Base-by-base conservation (phyloP, 345 rosid genomes). In the Triadica sebifera region DNA sequence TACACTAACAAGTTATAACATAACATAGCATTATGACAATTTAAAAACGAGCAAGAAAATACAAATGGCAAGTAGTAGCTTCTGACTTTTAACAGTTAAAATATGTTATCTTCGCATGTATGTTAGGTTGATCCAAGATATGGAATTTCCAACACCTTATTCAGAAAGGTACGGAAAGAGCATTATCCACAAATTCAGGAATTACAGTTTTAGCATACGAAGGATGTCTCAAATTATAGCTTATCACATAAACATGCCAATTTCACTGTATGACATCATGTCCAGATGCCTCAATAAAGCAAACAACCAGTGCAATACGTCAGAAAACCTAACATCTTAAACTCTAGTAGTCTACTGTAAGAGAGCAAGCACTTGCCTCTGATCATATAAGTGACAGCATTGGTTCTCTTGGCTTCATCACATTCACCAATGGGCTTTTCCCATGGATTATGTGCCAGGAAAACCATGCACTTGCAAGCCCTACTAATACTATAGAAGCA, bases 241-340 rank as follows among this genome's bases (percentile, higher is more conserved):
- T 39, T 12, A 19, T 39, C 52, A 43, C 6, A 43, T 11, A 38
- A 38, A 20, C 22, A 70, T 39, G 39, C 20, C 47, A 37, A 52
- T 53, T 38, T 69, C 62, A 52, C 50, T 69, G 43, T 3, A 69
- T 53, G 45, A 51, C 58, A 37, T 38, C 70, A 46, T 46, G 24
- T 17, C 34, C 12, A 19, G 17, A 22, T 20, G 39, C 55, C 29
- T 38, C 37, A 1, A 29, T 1, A 39, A 16, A 43, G 39, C 20
- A 29, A 69, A 34, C 5, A 5, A 8, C 7, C 8, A 17, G 6
- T 67, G 9, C 9, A 17, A 5, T 13, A 20, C 2, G 59, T 34
- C 41, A 20, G 16, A 16, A 68, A 51, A 51, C 56, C 47, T 38
- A 8, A 58, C 8, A 34, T 50, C 17, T 17, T n/a, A 11, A 51